phyloP scores from a whole-genome alignment of 495 filamentous ascomycete species.

The Bathelium albidoporum region DNA sequence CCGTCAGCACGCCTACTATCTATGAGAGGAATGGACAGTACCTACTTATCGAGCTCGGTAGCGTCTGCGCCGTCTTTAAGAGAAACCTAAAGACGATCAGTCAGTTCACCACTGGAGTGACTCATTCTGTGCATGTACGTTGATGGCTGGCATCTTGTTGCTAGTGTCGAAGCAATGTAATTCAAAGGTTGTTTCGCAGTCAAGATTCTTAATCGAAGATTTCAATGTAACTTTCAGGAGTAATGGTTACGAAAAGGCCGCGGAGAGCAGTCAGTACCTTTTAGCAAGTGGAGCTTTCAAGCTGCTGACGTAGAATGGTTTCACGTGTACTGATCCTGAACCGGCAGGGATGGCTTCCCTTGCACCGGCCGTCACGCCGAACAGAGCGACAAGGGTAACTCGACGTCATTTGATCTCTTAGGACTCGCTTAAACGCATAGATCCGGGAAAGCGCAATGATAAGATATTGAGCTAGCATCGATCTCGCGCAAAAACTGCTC shows the following conservation, averaged over 20 bases:
- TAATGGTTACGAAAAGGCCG: no score
- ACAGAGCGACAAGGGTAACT: background rate
- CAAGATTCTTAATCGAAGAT: background rate
- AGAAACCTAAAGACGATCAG: conserved; percentile 52
- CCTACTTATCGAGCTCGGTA: conserved; percentile 55
- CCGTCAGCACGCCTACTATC: conserved; percentile 8
- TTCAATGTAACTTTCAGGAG: no score
- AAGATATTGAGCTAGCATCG: background rate
- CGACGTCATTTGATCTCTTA: background rate
- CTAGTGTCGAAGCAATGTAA: no score
- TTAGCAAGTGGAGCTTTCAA: background rate
- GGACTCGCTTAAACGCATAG: background rate
- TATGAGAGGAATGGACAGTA: background rate
- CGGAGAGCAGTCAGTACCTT: no score
- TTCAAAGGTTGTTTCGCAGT: no score
- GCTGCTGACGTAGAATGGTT: background rate
- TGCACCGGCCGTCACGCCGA: background rate
- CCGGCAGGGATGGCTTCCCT: background rate
- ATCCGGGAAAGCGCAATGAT: background rate
- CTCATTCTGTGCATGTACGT: conserved; percentile 10
- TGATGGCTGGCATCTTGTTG: conserved; percentile 19
- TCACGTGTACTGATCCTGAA: background rate
- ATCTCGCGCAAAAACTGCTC: background rate
- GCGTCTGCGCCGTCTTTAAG: conserved; percentile 54
- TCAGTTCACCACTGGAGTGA: background rate